Conservation (phyloP, 2,329 filamentous ascomycete species). For the Tolypocladium pustulatum region DNA sequence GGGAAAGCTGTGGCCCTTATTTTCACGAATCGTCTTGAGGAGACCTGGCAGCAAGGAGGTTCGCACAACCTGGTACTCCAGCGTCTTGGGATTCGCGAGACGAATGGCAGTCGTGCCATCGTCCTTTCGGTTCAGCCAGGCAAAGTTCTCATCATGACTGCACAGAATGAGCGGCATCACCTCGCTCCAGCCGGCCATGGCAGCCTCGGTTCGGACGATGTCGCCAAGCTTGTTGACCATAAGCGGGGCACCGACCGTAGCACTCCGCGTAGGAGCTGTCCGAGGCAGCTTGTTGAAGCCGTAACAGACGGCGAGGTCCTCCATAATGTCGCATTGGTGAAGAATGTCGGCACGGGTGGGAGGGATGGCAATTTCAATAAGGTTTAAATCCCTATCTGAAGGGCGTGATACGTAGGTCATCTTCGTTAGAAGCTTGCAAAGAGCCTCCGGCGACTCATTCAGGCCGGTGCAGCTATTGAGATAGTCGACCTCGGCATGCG, state of each 20-base stretch:
- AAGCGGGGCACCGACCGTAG: constrained; percentile 76
- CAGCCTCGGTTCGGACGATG: constrained; percentile 78
- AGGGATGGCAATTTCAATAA: constrained; percentile 75
- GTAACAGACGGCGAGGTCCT: constrained; percentile 92
- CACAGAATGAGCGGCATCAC: constrained; percentile 94
- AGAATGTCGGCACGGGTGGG: constrained; percentile 88
- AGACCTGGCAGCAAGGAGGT: constrained; percentile 79
- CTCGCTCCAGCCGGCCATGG: constrained; percentile 93
- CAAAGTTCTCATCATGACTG: constrained; percentile 97
- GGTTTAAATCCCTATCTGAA: constrained; percentile 55
- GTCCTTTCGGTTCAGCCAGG: constrained; percentile 83
- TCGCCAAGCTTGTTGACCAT: constrained; percentile 91
- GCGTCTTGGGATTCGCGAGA: constrained; percentile 85
- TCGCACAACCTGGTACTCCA: constrained; percentile 86
- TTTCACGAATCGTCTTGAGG: constrained; percentile 87
- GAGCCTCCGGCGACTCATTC: constrained; percentile 58
- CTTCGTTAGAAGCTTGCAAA: constrained; percentile 72
- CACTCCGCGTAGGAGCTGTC: constrained; percentile 74
- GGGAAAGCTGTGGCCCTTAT: constrained; percentile 78
- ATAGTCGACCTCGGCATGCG: constrained; percentile 81
- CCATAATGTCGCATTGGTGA: constrained; percentile 97
- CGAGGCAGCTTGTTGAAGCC: constrained; percentile 95
- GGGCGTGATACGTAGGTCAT: constrained; percentile 83
- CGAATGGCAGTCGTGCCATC: constrained; percentile 74
- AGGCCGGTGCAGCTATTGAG: constrained; percentile 90